Percentiles rank a stretch among this genome's conserved stretches.
Evolutionary conservation across 1,139 yeast genomes (phyloP).

Genomic region (Blastobotrys indianensis): DNA sequence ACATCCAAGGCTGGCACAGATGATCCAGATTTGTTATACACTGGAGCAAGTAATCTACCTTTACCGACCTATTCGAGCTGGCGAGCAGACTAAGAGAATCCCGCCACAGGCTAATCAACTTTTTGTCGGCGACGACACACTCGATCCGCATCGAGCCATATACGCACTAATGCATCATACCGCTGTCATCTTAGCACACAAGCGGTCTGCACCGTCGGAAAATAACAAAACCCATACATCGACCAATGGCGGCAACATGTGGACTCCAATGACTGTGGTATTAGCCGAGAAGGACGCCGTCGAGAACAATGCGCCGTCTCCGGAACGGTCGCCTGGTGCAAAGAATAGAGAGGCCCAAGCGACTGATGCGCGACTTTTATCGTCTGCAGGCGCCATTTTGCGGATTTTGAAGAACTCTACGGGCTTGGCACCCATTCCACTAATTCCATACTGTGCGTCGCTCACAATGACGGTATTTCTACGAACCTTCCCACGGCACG

Average conservation of each 20-base stretch:
- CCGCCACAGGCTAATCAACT: slow-evolving; percentile 23
- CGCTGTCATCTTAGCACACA: slow-evolving; percentile 32
- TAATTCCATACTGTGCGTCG: slow-evolving; percentile 33
- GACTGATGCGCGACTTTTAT: slow-evolving; percentile 20
- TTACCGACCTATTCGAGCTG: slow-evolving; percentile 32
- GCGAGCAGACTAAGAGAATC: slow-evolving; percentile 9
- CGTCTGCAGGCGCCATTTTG: slow-evolving; percentile 31
- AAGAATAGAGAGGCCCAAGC: not conserved
- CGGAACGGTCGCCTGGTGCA: slow-evolving; percentile 3
- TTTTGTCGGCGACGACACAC: slow-evolving; percentile 24
- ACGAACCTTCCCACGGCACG: slow-evolving; percentile 30
- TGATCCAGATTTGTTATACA: slow-evolving; percentile 32
- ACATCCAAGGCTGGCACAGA: slow-evolving; percentile 26
- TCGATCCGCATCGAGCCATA: slow-evolving; percentile 26
- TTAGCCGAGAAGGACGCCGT: slow-evolving; percentile 21
- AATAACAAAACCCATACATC: slow-evolving; percentile 16
- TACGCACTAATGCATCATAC: slow-evolving; percentile 30
- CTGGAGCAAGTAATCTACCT: slow-evolving; percentile 35
- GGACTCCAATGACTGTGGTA: slow-evolving; percentile 24
- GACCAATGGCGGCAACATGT: slow-evolving; percentile 11
- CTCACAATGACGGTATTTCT: slow-evolving; percentile 33
- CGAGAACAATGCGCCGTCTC: slow-evolving; percentile 1
- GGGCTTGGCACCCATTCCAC: slow-evolving; percentile 31
- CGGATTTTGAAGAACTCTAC: slow-evolving; percentile 24
- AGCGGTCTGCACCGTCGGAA: slow-evolving; percentile 23